Evolutionary conservation across 2,329 filamentous ascomycete species (phyloP).

Genomic region (Podosphaera aphanis): DNA sequence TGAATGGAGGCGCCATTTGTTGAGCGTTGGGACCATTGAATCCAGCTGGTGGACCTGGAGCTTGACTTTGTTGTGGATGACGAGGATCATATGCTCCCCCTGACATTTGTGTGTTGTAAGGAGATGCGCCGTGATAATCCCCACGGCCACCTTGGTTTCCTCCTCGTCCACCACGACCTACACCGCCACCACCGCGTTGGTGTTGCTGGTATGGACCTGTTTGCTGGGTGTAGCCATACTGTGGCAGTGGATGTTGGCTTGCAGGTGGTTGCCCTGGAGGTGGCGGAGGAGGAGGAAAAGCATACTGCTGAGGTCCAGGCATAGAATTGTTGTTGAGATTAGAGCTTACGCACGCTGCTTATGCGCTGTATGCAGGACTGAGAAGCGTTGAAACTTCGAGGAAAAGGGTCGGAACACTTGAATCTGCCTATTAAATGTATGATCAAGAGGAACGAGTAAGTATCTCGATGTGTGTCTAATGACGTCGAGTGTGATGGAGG

Average conservation of each 20-base stretch:
- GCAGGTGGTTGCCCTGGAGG: constrained; percentile 14
- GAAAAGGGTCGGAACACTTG: too few relatives aligned
- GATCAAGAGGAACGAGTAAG: too few relatives aligned
- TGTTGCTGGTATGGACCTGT: constrained; percentile 7
- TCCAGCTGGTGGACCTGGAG: constrained; percentile 10
- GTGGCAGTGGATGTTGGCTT: constrained; percentile 10
- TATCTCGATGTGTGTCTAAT: too few relatives aligned
- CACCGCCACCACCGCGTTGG: constrained; percentile 12
- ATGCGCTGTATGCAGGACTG: too few relatives aligned
- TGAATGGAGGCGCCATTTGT: constrained; percentile 14
- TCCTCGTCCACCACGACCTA: constrained; percentile 13
- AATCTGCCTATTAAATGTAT: too few relatives aligned
- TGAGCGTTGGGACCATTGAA: constrained; percentile 12
- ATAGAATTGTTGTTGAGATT: constrained; percentile 4
- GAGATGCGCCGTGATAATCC: constrained; percentile 10
- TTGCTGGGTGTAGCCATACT: constrained; percentile 13
- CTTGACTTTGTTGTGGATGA: constrained; percentile 6
- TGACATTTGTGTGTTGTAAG: constrained; percentile 9
- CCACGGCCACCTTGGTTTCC: constrained; percentile 13
- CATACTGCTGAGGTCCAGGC: constrained; percentile 15
- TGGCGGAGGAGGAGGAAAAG: constrained; percentile 17
- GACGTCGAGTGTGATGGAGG: too few relatives aligned
- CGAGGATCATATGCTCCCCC: constrained; percentile 11
- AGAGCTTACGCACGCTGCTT: neutral
- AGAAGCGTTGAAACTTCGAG: too few relatives aligned